Percentiles rank a stretch among this genome's conserved stretches.
phyloP scores from a whole-genome alignment of 2,329 filamentous ascomycete species.

The Acephala macrosclerotiorum region DNA sequence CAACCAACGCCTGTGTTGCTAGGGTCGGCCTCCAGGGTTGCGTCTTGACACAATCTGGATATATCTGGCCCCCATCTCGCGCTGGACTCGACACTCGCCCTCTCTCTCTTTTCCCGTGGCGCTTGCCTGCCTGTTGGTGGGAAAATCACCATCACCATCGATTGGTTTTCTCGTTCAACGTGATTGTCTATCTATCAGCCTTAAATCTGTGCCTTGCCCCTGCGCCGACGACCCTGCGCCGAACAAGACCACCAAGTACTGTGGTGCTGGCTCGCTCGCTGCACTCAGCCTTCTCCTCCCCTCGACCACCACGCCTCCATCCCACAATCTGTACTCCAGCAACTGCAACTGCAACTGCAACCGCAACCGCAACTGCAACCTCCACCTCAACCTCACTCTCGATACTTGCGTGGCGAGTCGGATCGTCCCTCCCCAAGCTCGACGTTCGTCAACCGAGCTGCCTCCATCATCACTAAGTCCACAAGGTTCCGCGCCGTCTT shows the following conservation, averaged over 20 bases:
- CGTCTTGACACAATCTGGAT: slow-evolving; percentile 3
- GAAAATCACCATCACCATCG: not conserved
- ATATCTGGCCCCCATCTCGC: slow-evolving; percentile 9
- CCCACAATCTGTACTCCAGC: not conserved
- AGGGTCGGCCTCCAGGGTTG: not conserved
- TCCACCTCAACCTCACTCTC: no score
- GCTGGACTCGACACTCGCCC: not conserved
- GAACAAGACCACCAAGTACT: not conserved
- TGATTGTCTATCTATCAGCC: not conserved
- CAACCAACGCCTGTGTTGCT: not conserved
- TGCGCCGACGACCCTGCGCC: not conserved
- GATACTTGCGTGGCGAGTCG: no score
- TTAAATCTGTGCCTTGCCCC: not conserved
- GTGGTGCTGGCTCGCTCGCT: not conserved
- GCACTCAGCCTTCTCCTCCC: not conserved
- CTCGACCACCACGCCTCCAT: not conserved
- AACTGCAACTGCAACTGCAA: not conserved
- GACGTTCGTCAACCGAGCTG: not conserved
- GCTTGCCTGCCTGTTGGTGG: not conserved
- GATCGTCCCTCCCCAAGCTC: no score
- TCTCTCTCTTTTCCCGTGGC: not conserved
- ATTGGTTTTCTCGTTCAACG: not conserved
- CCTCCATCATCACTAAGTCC: not conserved
- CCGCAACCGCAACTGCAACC: no score
- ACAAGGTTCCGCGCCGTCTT: not conserved